These are phyloP conservation scores for Prunus armeniaca DNA, from an alignment of 306 rosid genomes.

Conservation along the genomic window DNA sequence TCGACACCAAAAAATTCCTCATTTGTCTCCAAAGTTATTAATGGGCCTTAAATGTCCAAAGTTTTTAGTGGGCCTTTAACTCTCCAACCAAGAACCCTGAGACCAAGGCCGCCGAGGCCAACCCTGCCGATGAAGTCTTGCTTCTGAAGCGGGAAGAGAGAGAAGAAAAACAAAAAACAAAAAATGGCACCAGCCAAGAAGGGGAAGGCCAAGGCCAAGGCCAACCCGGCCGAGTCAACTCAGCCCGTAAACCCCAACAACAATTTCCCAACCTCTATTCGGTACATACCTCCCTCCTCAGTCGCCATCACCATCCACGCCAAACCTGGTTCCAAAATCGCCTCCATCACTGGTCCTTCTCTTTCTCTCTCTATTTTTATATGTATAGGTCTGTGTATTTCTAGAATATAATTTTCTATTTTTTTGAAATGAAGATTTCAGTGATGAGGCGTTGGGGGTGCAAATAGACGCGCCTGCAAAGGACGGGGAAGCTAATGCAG, in stretches of 20 bases:
- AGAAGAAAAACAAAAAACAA: background rate
- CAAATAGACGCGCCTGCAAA: conserved; percentile 90
- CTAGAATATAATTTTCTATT: background rate
- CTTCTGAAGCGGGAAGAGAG: background rate
- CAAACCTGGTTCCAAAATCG: conserved; percentile 83
- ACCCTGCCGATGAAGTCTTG: too few relatives aligned
- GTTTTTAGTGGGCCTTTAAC: too few relatives aligned
- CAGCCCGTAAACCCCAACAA: conserved; percentile 25
- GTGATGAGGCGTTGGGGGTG: conserved; percentile 80
- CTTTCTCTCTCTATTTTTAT: background rate
- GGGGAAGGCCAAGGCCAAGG: conserved; percentile 65
- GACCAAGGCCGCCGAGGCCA: too few relatives aligned
- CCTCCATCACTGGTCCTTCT: conserved; percentile 71
- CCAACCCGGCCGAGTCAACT: conserved; percentile 35
- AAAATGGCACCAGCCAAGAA: conserved; percentile 74
- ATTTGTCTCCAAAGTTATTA: too few relatives aligned
- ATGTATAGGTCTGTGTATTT: background rate
- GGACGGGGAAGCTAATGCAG: conserved; percentile 96
- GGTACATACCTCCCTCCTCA: conserved; percentile 72
- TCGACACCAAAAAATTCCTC: too few relatives aligned
- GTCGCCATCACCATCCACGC: conserved; percentile 92
- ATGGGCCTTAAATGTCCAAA: too few relatives aligned
- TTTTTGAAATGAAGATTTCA: conserved; percentile 42
- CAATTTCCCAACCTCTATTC: conserved; percentile 61
- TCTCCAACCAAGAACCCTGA: too few relatives aligned